Evolutionary conservation across 768 basidiomycete genomes (phyloP).

Genomic region (Lenzites betulinus): DNA sequence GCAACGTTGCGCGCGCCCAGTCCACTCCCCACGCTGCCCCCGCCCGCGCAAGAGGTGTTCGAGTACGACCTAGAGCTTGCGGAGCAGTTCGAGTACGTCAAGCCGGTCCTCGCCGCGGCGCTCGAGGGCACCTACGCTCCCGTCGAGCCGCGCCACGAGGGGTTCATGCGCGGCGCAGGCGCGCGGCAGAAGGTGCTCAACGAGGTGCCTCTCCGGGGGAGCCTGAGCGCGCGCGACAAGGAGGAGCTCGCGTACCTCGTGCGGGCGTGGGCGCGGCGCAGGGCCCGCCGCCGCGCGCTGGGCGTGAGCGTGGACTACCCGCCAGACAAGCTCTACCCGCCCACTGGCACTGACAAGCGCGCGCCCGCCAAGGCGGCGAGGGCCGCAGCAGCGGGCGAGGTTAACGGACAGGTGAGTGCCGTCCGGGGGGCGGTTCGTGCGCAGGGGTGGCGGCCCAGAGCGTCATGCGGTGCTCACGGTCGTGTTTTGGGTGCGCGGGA

Average conservation of each 20-base stretch:
- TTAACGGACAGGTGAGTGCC: conserved; percentile 9
- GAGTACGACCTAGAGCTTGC: conserved; percentile 45
- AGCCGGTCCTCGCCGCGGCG: conserved; percentile 61
- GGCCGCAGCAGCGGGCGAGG: not conserved
- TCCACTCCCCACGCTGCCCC: conserved; percentile 38
- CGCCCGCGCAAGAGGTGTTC: conserved; percentile 48
- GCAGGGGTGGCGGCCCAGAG: not conserved
- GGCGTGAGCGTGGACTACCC: conserved; percentile 21
- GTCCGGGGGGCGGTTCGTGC: not conserved
- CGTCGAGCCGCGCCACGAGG: conserved; percentile 46
- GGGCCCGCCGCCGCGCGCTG: conserved; percentile 21
- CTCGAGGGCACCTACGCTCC: conserved; percentile 59
- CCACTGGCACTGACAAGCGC: not conserved
- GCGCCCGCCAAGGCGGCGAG: not conserved
- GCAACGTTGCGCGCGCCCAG: conserved; percentile 40
- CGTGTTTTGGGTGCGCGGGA: not conserved
- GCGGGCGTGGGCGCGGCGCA: conserved; percentile 34
- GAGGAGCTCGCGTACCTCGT: conserved; percentile 38
- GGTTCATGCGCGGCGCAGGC: conserved; percentile 61
- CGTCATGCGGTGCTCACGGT: conserved; percentile 3
- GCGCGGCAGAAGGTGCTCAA: conserved; percentile 43
- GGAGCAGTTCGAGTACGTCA: conserved; percentile 66
- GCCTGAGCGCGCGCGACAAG: conserved; percentile 40
- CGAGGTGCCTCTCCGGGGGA: conserved; percentile 38
- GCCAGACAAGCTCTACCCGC: not conserved